Percentiles rank a stretch among this genome's conserved stretches.
Evolutionary conservation across 441 rosid genomes (phyloP).

Genomic region (Eutrema salsugineum): DNA sequence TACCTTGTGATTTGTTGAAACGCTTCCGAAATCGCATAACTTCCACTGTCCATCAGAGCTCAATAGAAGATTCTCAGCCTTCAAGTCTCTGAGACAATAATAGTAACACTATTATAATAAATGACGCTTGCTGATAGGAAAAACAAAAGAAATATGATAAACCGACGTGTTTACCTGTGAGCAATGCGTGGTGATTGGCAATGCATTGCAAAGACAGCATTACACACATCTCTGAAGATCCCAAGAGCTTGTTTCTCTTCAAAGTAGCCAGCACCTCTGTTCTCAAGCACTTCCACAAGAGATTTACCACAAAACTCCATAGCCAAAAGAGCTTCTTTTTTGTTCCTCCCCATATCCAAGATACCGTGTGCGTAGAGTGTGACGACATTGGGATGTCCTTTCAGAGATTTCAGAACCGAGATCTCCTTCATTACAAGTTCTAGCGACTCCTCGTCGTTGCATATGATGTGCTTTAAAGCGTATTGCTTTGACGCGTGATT

Average conservation of each 20-base stretch:
- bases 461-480: conserved; percentile 90
- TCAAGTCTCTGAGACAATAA: conserved; percentile 67
- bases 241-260: conserved; percentile 79
- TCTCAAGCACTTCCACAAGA: conserved; percentile 73
- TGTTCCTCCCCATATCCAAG: conserved; percentile 83
- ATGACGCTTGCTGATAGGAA: background rate
- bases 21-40: conserved; percentile 92
- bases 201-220: conserved; percentile 98
- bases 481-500: conserved; percentile 67
- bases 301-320: conserved; percentile 94
- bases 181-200: conserved; percentile 84
- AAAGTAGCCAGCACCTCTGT: conserved; percentile 73
- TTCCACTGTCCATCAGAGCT: conserved; percentile 85
- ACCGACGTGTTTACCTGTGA: conserved; percentile 54
- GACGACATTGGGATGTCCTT: conserved; percentile 88
- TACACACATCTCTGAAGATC: conserved; percentile 82
- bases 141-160: background rate
- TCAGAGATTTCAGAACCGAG: conserved; percentile 69
- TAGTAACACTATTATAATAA: background rate
- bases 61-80: conserved; percentile 86
- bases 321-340: conserved; percentile 84
- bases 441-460: conserved; percentile 75
- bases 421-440: conserved; percentile 80
- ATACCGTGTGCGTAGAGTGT: conserved; percentile 62
- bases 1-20: conserved; percentile 83